These are phyloP conservation scores for Escovopsis sp. DNA, from an alignment of 2,329 filamentous ascomycete species.

Conservation along the genomic window DNA sequence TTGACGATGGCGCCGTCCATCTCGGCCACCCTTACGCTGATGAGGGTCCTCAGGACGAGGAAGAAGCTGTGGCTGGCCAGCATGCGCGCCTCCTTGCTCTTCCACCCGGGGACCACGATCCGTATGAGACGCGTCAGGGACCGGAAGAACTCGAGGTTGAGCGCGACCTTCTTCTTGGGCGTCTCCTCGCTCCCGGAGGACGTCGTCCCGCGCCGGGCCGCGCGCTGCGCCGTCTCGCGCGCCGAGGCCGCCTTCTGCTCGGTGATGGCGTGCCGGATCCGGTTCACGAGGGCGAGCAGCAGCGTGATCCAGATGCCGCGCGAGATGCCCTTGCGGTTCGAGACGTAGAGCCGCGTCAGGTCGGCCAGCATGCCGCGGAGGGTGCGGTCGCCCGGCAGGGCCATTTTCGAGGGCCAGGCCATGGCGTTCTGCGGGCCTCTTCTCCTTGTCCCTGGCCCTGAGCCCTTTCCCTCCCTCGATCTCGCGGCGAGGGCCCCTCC, in stretches of 20 bases:
- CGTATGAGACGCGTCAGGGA: constrained; percentile 62
- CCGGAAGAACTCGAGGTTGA: constrained; percentile 71
- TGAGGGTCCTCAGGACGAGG: constrained; percentile 74
- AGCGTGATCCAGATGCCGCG: constrained; percentile 73
- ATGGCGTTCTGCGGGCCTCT: constrained; percentile 26
- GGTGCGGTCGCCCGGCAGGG: constrained; percentile 44
- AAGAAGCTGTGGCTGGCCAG: constrained; percentile 89
- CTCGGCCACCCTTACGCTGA: constrained; percentile 91
- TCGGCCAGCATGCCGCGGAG: constrained; percentile 50
- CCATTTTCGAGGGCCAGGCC: constrained; percentile 63
- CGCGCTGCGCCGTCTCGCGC: constrained; percentile 46
- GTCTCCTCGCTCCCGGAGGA: constrained; percentile 23
- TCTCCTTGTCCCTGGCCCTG: background rate
- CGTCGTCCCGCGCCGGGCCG: constrained; percentile 33
- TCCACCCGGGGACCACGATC: constrained; percentile 84
- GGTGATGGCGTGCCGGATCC: constrained; percentile 78
- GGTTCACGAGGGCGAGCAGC: constrained; percentile 66
- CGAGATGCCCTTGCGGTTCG: constrained; percentile 69
- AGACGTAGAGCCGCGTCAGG: constrained; percentile 59
- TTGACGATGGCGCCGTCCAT: constrained; percentile 91
- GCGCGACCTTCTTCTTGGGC: constrained; percentile 67
- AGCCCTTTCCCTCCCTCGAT: too few relatives aligned
- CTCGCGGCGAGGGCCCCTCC: too few relatives aligned
- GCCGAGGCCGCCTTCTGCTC: constrained; percentile 79
- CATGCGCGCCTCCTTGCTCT: constrained; percentile 74